Percentiles rank a stretch among this genome's conserved stretches.
Evolutionary conservation across 805 yeast genomes (phyloP).

Genomic region (Candida corydali): DNA sequence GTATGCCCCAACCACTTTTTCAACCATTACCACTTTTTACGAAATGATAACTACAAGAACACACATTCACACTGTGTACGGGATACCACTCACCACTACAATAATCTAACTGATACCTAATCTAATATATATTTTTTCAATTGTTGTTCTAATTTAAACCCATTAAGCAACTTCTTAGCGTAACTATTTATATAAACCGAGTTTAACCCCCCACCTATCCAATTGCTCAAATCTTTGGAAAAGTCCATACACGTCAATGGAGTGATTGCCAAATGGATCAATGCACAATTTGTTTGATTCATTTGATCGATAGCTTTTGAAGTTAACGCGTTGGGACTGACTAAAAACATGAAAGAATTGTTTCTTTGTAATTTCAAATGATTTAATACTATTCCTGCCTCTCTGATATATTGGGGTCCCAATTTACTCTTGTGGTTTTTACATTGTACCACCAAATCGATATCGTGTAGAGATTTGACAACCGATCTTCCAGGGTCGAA

Average conservation of each 20-base stretch:
- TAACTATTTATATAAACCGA: constrained; percentile 19
- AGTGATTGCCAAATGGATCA: constrained; percentile 39
- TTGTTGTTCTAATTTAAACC: constrained; percentile 18
- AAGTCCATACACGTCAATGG: constrained; percentile 30
- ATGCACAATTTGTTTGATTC: constrained; percentile 42
- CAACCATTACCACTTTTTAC: constrained; percentile 7
- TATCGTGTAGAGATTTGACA: constrained; percentile 23
- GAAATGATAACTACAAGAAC: constrained; percentile 7
- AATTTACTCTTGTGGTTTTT: constrained; percentile 44
- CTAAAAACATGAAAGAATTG: constrained; percentile 19
- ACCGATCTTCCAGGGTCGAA: constrained; percentile 5
- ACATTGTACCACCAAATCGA: constrained; percentile 51
- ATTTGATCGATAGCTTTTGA: constrained; percentile 43
- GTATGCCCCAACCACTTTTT: constrained; percentile 7
- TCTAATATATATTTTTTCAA: constrained; percentile 6
- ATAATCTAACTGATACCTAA: too few relatives aligned
- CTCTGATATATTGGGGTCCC: constrained; percentile 46
- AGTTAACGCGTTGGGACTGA: constrained; percentile 45
- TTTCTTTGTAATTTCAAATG: constrained; percentile 22
- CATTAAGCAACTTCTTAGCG: constrained; percentile 18
- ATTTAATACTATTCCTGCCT: constrained; percentile 48
- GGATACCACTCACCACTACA: constrained; percentile 8
- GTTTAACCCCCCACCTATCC: constrained; percentile 37
- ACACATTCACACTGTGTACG: constrained; percentile 8
- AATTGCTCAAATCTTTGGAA: constrained; percentile 22